phyloP scores from a whole-genome alignment of 805 yeast genomes.

The Ogataea sp. region DNA sequence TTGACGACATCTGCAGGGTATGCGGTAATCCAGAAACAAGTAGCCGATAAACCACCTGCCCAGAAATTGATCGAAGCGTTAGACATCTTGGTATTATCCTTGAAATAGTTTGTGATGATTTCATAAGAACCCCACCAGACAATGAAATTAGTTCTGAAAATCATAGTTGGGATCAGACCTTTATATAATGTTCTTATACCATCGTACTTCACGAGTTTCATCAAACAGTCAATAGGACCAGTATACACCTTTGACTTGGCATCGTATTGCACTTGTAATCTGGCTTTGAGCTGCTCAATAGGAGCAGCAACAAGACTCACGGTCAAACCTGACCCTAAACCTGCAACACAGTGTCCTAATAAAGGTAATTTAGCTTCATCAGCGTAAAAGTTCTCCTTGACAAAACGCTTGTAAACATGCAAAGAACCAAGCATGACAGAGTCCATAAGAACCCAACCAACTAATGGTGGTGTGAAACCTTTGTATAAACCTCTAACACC shows the following conservation, averaged over 20 bases:
- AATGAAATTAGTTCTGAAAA: conserved; percentile 78
- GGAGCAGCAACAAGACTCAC: conserved; percentile 96
- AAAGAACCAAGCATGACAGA: conserved; percentile 83
- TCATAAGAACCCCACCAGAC: conserved; percentile 96
- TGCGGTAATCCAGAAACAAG: conserved; percentile 83
- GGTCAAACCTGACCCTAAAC: conserved; percentile 83
- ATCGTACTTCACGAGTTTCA: conserved; percentile 45
- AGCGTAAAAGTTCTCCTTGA: conserved; percentile 56
- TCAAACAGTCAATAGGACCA: conserved; percentile 77
- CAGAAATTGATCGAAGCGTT: conserved; percentile 75
- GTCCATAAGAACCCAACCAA: conserved; percentile 94
- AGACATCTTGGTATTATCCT: conserved; percentile 54
- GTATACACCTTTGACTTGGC: conserved; percentile 54
- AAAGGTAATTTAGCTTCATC: conserved; percentile 62
- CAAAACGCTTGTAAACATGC: conserved; percentile 63
- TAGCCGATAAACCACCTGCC: conserved; percentile 86
- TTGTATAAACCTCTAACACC: conserved; percentile 76
- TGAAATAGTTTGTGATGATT: conserved; percentile 61
- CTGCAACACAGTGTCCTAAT: conserved; percentile 66
- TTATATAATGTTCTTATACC: conserved; percentile 73
- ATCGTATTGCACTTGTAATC: conserved; percentile 86
- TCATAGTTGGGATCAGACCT: conserved; percentile 79
- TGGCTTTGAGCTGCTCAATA: conserved; percentile 80
- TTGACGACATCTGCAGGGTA: conserved; percentile 87
- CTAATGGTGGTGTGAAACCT: conserved; percentile 88